phyloP scores from a whole-genome alignment of 305 asterid species.

The Lippia alba region DNA sequence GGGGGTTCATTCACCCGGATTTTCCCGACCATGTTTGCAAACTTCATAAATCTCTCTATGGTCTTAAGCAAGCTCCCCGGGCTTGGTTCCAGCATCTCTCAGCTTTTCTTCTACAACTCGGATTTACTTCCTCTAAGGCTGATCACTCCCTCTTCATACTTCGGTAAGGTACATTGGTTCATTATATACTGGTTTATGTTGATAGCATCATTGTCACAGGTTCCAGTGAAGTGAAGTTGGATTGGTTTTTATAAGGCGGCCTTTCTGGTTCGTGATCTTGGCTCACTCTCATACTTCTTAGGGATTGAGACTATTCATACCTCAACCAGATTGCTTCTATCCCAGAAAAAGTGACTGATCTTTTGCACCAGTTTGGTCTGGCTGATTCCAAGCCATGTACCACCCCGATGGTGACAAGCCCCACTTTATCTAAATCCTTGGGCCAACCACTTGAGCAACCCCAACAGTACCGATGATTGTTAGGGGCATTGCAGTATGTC shows the following conservation, averaged over 20 bases:
- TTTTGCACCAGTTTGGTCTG: neutral
- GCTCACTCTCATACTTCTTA: neutral
- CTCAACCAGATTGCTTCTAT: neutral
- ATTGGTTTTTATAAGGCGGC: neutral
- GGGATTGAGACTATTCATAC: neutral
- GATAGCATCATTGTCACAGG: neutral
- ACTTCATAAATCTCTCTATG: neutral
- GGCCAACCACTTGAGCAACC: neutral
- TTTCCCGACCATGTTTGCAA: neutral
- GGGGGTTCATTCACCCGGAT: neutral
- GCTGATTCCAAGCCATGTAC: neutral
- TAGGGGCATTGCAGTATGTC: no score
- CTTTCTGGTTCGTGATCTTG: neutral
- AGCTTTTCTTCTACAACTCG: neutral
- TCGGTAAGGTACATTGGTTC: neutral
- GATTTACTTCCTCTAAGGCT: neutral
- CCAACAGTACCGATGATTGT: no score
- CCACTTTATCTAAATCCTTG: neutral
- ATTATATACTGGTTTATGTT: neutral
- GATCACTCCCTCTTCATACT: neutral
- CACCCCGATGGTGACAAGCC: neutral
- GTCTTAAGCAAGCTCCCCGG: neutral
- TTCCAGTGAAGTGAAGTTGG: neutral
- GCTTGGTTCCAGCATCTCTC: neutral
- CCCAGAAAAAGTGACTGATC: neutral